phyloP scores from a whole-genome alignment of 2,329 filamentous ascomycete genomes.

The Diplocarpon rosae region DNA sequence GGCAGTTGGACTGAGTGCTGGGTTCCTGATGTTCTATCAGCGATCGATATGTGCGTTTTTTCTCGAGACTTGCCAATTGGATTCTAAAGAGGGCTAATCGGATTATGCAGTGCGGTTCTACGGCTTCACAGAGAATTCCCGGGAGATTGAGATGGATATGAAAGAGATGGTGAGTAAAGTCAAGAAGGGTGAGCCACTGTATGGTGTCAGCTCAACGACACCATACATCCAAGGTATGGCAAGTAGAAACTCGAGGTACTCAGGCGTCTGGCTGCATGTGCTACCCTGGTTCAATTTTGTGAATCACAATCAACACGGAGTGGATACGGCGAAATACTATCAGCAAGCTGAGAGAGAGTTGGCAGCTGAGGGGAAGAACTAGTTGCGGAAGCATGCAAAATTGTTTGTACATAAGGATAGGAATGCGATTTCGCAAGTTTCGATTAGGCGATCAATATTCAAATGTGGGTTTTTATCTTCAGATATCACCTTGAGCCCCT shows the following conservation, averaged over 20 bases:
- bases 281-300: slow-evolving; percentile 98
- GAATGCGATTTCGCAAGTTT: slow-evolving; percentile 2
- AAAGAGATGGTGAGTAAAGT: slow-evolving; percentile 95
- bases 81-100: not conserved
- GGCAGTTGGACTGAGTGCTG: slow-evolving; percentile 62
- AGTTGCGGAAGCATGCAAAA: slow-evolving; percentile 12
- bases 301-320: slow-evolving; percentile 86
- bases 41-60: slow-evolving; percentile 65
- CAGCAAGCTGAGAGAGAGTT: slow-evolving; percentile 88
- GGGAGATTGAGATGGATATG: slow-evolving; percentile 95
- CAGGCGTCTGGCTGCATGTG: slow-evolving; percentile 70
- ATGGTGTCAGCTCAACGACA: slow-evolving; percentile 67
- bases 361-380: slow-evolving; percentile 55
- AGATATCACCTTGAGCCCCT: slow-evolving; percentile 1
- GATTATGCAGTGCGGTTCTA: slow-evolving; percentile 71
- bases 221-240: slow-evolving; percentile 92
- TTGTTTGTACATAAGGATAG: slow-evolving; percentile 10
- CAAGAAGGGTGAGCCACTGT: slow-evolving; percentile 81
- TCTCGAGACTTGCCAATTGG: not conserved
- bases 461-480: slow-evolving; percentile 3
- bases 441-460: slow-evolving; percentile 6
- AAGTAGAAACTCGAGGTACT: slow-evolving; percentile 84
- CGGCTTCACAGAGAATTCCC: slow-evolving; percentile 82
- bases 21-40: slow-evolving; percentile 78
- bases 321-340: slow-evolving; percentile 98